Conservation (phyloP, 768 basidiomycete genomes). For the Pleurotus citrinopileatus region DNA sequence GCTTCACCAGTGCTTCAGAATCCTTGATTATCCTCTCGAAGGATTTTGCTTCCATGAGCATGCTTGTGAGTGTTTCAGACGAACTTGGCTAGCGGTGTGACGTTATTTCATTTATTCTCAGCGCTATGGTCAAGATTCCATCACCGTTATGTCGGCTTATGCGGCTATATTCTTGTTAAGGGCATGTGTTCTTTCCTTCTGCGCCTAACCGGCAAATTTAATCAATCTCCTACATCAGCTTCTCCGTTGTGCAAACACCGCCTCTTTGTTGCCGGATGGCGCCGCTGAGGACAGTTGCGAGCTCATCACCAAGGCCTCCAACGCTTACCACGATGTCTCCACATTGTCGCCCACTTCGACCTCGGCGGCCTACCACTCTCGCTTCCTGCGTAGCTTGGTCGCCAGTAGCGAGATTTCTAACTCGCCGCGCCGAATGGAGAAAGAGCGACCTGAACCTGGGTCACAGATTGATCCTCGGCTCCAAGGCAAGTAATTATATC, state of each 20-base stretch:
- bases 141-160: slow-evolving; percentile 85
- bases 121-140: slow-evolving; percentile 84
- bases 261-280: slow-evolving; percentile 55
- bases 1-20: slow-evolving; percentile 72
- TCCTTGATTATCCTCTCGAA: slow-evolving; percentile 69
- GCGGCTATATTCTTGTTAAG: slow-evolving; percentile 77
- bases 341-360: slow-evolving; percentile 56
- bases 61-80: slow-evolving; percentile 51
- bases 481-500: slow-evolving; percentile 39
- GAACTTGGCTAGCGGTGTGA: background rate
- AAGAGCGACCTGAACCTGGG: slow-evolving; percentile 34
- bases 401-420: slow-evolving; percentile 55
- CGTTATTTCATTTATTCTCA: slow-evolving; percentile 26
- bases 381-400: slow-evolving; percentile 73
- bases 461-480: slow-evolving; percentile 54
- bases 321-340: slow-evolving; percentile 76
- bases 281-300: slow-evolving; percentile 63
- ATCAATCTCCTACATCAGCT: slow-evolving; percentile 36
- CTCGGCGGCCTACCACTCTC: slow-evolving; percentile 73
- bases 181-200: slow-evolving; percentile 35
- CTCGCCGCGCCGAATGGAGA: slow-evolving; percentile 34
- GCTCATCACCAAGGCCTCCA: slow-evolving; percentile 66
- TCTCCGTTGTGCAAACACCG: slow-evolving; percentile 59
- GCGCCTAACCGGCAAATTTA: background rate
- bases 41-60: slow-evolving; percentile 70